Evolutionary conservation across 208 protist species (phyloP).

Genomic region (Leishmania martiniquensis): DNA sequence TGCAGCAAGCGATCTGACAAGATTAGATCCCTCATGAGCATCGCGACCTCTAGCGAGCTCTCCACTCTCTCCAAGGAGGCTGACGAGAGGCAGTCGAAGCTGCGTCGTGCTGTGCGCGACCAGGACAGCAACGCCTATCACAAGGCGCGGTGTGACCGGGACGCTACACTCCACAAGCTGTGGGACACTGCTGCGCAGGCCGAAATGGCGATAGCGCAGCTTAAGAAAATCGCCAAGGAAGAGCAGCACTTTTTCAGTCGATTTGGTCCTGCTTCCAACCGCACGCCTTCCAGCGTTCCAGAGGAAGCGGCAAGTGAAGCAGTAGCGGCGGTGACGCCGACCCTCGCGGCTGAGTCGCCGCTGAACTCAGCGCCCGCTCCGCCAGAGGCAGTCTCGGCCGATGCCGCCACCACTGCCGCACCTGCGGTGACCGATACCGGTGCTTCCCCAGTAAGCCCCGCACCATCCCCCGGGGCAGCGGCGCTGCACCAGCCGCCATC

Average conservation of each 20-base stretch:
- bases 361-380: neutral
- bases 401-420: neutral
- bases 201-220: constrained; percentile 42
- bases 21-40: constrained; percentile 43
- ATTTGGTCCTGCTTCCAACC: constrained; percentile 17
- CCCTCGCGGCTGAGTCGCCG: constrained; percentile 2
- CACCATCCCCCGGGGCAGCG: neutral
- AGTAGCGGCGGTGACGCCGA: neutral
- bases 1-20: constrained; percentile 31
- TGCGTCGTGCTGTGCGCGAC: constrained; percentile 41
- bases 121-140: constrained; percentile 46
- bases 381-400: neutral
- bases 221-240: constrained; percentile 44
- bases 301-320: neutral
- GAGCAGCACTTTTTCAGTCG: constrained; percentile 47
- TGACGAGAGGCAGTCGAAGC: constrained; percentile 42
- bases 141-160: constrained; percentile 40
- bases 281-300: neutral
- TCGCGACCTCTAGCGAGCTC: constrained; percentile 46
- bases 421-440: neutral
- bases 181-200: constrained; percentile 45
- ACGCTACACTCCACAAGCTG: constrained; percentile 39
- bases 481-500: neutral
- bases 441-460: neutral
- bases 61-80: constrained; percentile 35